These are phyloP conservation scores for Globisporangium apiculatum DNA, from an alignment of 352 stramenopile genomes.

Conservation along the genomic window DNA sequence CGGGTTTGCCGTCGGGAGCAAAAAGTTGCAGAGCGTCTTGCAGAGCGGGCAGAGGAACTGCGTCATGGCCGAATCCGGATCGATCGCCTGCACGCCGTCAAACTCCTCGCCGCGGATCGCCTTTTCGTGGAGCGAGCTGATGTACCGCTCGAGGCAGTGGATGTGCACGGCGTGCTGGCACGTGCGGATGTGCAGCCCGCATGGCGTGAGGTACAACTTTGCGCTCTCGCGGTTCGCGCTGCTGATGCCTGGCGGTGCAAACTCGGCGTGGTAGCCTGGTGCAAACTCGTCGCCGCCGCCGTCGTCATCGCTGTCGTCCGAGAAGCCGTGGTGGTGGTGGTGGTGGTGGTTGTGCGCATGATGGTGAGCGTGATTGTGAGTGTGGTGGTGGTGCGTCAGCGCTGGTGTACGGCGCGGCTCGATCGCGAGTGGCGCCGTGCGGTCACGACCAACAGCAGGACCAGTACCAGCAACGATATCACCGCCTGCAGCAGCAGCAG, in stretches of 20 bases:
- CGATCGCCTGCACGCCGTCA: slow-evolving; percentile 83
- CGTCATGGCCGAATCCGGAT: slow-evolving; percentile 83
- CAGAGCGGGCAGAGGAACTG: slow-evolving; percentile 91
- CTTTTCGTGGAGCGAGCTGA: slow-evolving; percentile 81
- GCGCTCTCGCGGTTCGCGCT: slow-evolving; percentile 36
- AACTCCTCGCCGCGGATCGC: slow-evolving; percentile 85
- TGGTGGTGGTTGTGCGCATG: slow-evolving; percentile 18
- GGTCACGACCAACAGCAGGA: not conserved
- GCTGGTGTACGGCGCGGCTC: slow-evolving; percentile 11
- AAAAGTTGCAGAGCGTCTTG: slow-evolving; percentile 90
- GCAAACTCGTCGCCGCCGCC: slow-evolving; percentile 32
- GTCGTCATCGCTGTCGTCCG: slow-evolving; percentile 46
- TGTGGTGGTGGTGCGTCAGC: slow-evolving; percentile 15
- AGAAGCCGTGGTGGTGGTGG: slow-evolving; percentile 24
- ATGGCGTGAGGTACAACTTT: slow-evolving; percentile 72
- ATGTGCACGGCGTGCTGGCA: slow-evolving; percentile 86
- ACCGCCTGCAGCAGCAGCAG: slow-evolving; percentile 13
- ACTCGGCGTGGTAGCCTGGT: slow-evolving; percentile 32
- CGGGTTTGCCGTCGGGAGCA: slow-evolving; percentile 76
- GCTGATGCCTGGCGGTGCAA: slow-evolving; percentile 36
- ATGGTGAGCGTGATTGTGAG: slow-evolving; percentile 17
- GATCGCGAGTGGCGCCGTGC: not conserved
- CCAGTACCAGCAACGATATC: slow-evolving; percentile 4
- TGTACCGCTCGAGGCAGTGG: slow-evolving; percentile 82
- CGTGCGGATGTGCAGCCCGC: slow-evolving; percentile 76